Evolutionary conservation across 768 basidiomycete species (phyloP).

Genomic region (Termitomyces sp.): DNA sequence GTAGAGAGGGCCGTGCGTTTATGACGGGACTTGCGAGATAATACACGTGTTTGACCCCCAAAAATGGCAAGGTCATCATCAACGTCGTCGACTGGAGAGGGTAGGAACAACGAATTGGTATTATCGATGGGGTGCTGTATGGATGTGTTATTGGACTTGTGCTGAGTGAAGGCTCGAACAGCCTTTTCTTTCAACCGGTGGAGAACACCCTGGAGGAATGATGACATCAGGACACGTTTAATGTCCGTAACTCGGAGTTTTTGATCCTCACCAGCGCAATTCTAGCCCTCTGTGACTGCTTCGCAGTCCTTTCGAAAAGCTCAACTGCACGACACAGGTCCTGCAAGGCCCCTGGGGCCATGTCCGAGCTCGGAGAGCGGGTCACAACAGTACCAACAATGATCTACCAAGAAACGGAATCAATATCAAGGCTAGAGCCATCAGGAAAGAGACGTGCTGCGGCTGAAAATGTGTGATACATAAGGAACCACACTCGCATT

Average conservation of each 20-base stretch:
- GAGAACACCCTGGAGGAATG: conserved; percentile 32
- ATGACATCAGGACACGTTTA: background rate
- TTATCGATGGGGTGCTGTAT: background rate
- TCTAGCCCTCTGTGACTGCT: conserved; percentile 39
- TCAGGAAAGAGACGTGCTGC: conserved; percentile 27
- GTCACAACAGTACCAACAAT: conserved; percentile 59
- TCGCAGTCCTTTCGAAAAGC: conserved; percentile 40
- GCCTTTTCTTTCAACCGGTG: conserved; percentile 42
- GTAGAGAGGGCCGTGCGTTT: conserved; percentile 1
- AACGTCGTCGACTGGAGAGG: conserved; percentile 22
- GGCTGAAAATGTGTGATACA: conserved; percentile 46
- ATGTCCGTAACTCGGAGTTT: background rate
- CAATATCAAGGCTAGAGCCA: background rate
- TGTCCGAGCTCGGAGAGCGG: conserved; percentile 43
- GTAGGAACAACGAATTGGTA: background rate
- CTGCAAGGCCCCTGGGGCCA: conserved; percentile 42
- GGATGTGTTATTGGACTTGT: conserved; percentile 13
- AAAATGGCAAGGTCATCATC: conserved; percentile 50
- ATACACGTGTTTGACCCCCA: conserved; percentile 43
- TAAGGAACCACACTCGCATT: conserved; percentile 44
- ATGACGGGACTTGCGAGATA: conserved; percentile 18
- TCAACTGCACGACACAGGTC: conserved; percentile 42
- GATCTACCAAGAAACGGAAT: conserved; percentile 28
- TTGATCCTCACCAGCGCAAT: conserved; percentile 34
- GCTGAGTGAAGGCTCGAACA: conserved; percentile 26